These are phyloP conservation scores for Spinellus fusiger DNA, from an alignment of 192 early-diverging fungal genomes.

Conservation along the genomic window DNA sequence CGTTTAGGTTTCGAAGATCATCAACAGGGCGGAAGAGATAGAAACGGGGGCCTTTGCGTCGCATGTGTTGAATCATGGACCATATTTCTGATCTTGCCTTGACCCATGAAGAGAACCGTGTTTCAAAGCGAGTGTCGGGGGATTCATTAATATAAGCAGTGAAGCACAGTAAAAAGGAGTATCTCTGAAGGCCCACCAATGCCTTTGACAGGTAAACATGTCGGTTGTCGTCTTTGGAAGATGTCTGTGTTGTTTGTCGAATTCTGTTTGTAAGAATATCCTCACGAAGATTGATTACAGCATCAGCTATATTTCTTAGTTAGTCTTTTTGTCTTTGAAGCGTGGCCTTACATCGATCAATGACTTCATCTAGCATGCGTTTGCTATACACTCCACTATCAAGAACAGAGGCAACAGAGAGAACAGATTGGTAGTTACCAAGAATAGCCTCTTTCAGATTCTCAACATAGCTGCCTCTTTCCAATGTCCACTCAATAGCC, in stretches of 20 bases:
- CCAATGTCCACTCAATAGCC: slow-evolving; percentile 52
- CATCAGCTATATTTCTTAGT: slow-evolving; percentile 29
- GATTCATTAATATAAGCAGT: slow-evolving; percentile 44
- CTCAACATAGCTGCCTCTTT: slow-evolving; percentile 42
- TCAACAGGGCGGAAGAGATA: slow-evolving; percentile 53
- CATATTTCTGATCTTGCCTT: slow-evolving; percentile 41
- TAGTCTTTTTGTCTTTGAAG: background rate
- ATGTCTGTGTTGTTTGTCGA: slow-evolving; percentile 34
- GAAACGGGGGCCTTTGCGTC: slow-evolving; percentile 35
- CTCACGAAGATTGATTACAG: slow-evolving; percentile 53
- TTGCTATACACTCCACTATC: slow-evolving; percentile 43
- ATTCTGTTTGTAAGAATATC: slow-evolving; percentile 53
- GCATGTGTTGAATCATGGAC: slow-evolving; percentile 46
- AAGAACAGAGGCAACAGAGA: slow-evolving; percentile 35
- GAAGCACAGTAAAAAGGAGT: slow-evolving; percentile 54
- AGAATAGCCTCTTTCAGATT: slow-evolving; percentile 47
- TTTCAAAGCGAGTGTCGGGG: slow-evolving; percentile 10
- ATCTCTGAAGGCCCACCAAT: slow-evolving; percentile 46
- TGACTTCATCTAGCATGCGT: slow-evolving; percentile 43
- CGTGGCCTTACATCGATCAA: slow-evolving; percentile 39
- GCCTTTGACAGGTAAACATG: slow-evolving; percentile 34
- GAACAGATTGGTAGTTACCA: slow-evolving; percentile 52
- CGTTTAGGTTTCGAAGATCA: slow-evolving; percentile 32
- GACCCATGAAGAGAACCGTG: slow-evolving; percentile 30
- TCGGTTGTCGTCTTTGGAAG: slow-evolving; percentile 9